phyloP scores from a whole-genome alignment of 2,329 filamentous ascomycete species.

The Hirsutella thompsonii region DNA sequence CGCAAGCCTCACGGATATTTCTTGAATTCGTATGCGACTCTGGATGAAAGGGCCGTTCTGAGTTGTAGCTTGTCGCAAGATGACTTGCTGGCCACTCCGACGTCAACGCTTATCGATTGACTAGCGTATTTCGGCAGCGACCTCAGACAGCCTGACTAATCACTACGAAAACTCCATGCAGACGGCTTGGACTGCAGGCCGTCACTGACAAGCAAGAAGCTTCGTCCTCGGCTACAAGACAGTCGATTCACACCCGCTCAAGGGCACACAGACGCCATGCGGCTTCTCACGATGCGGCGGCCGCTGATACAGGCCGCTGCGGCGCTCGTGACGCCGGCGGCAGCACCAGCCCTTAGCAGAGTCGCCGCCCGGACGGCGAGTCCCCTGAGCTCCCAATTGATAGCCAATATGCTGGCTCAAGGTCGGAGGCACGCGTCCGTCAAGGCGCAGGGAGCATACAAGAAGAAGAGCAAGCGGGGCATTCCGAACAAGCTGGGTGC shows the following conservation, averaged over 20 bases:
- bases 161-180: constrained; percentile 2
- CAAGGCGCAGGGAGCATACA: constrained; percentile 57
- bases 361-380: background rate
- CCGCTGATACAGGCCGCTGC: constrained; percentile 28
- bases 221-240: background rate
- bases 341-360: constrained; percentile 5
- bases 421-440: constrained; percentile 43
- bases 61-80: too few relatives aligned
- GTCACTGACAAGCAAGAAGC: background rate
- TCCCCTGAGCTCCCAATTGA: constrained; percentile 7
- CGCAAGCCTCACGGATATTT: too few relatives aligned
- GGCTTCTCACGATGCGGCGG: constrained; percentile 32
- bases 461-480: constrained; percentile 45
- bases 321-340: constrained; percentile 9
- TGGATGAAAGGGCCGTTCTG: too few relatives aligned
- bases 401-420: constrained; percentile 27
- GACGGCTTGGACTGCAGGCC: background rate
- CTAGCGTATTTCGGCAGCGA: background rate
- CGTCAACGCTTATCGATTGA: constrained; percentile 1
- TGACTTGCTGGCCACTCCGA: background rate
- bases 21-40: too few relatives aligned
- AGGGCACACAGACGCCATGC: constrained; percentile 23
- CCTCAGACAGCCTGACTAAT: background rate
- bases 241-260: background rate
- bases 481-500: constrained; percentile 78